These are phyloP conservation scores for Lodderomyces margitis DNA, from an alignment of 1,139 yeast species.

Conservation along the genomic window DNA sequence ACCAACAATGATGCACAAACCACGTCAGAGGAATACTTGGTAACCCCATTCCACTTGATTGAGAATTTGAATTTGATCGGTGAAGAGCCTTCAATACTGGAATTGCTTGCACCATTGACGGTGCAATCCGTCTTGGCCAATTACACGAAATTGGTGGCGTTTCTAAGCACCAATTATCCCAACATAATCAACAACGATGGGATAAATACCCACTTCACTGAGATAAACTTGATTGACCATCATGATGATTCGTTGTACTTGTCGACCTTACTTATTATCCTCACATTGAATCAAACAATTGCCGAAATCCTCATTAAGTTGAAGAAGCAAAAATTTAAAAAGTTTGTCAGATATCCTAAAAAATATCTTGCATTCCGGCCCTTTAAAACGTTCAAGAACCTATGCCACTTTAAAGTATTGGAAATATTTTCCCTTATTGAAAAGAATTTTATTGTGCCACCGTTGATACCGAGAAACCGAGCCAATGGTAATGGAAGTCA, in stretches of 20 bases:
- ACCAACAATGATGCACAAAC: constrained; percentile 8
- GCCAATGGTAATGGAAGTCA: constrained; percentile 10
- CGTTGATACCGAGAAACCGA: constrained; percentile 15
- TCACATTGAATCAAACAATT: constrained; percentile 30
- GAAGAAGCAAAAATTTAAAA: constrained; percentile 24
- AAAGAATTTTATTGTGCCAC: constrained; percentile 29
- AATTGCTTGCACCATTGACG: constrained; percentile 28
- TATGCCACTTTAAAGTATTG: constrained; percentile 29
- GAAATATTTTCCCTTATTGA: constrained; percentile 30
- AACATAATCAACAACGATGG: constrained; percentile 8
- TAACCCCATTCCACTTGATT: constrained; percentile 22
- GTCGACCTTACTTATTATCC: constrained; percentile 28
- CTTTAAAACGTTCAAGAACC: constrained; percentile 27
- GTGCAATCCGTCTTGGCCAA: constrained; percentile 29
- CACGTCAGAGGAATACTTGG: constrained; percentile 13
- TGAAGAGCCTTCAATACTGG: constrained; percentile 24
- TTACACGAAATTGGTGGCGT: constrained; percentile 24
- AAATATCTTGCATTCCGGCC: constrained; percentile 18
- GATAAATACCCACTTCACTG: constrained; percentile 11
- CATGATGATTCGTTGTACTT: constrained; percentile 34
- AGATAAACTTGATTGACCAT: constrained; percentile 21
- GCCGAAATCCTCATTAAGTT: constrained; percentile 34
- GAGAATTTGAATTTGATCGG: constrained; percentile 22
- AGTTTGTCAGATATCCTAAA: constrained; percentile 20
- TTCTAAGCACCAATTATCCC: constrained; percentile 23